A percentile compares a stretch with the other conserved stretches of the same genome.
phyloP scores from a whole-genome alignment of 169 alveolate genomes.

The Babesia microti region DNA sequence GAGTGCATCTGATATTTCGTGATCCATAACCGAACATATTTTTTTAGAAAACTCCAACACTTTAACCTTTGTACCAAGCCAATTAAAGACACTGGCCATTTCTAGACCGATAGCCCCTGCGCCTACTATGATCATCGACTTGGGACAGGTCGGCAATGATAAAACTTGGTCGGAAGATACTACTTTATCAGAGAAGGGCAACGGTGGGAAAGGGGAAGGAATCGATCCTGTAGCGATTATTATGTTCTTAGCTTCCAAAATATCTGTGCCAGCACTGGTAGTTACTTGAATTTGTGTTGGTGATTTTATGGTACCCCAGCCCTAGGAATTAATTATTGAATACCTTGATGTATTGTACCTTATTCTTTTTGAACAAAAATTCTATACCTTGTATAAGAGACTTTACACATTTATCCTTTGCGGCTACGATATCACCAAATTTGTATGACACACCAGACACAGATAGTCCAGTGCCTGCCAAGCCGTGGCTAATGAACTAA shows the following conservation, averaged over 20 bases:
- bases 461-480: not conserved
- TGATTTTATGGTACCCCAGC: constrained; percentile 18
- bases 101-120: constrained; percentile 99
- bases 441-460: not conserved
- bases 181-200: constrained; percentile 19
- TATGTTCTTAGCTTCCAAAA: constrained; percentile 65
- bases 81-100: constrained; percentile 84
- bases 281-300: constrained; percentile 17
- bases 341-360: constrained; percentile 67
- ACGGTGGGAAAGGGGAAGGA: constrained; percentile 35
- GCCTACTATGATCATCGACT: constrained; percentile 85
- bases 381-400: constrained; percentile 83
- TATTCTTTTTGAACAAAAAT: constrained; percentile 81
- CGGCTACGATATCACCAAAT: constrained; percentile 44
- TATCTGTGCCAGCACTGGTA: constrained; percentile 39
- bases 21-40: constrained; percentile 62
- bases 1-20: constrained; percentile 47
- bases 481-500: not conserved
- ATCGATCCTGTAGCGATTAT: constrained; percentile 87
- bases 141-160: constrained; percentile 69
- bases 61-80: constrained; percentile 79
- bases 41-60: constrained; percentile 53
- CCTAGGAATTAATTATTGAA: not conserved
- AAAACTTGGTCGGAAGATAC: constrained; percentile 56
- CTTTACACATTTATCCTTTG: constrained; percentile 71